Conservation (phyloP, 768 basidiomycete species). For the Kwoniella heveanensis region DNA sequence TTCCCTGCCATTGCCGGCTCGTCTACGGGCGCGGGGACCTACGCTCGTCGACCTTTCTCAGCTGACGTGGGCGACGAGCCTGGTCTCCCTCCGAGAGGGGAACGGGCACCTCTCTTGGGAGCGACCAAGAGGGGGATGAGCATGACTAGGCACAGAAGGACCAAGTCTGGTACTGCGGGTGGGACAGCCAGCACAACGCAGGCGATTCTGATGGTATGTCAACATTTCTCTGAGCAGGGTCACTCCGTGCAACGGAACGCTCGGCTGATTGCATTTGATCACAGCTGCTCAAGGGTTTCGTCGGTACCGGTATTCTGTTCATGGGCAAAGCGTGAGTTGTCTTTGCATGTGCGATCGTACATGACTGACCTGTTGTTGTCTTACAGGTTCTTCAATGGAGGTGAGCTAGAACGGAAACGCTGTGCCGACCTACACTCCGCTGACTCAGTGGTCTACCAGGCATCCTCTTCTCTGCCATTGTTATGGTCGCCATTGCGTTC, state of each 20-base stretch:
- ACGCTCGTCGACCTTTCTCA: constrained; percentile 29
- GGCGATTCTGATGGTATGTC: constrained; percentile 84
- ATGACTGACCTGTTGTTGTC: neutral
- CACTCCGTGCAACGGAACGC: neutral
- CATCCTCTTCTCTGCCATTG: constrained; percentile 78
- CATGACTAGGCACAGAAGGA: constrained; percentile 55
- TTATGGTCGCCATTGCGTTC: constrained; percentile 76
- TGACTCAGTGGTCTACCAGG: constrained; percentile 51
- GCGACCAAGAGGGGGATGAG: constrained; percentile 33
- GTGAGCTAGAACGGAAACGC: constrained; percentile 12
- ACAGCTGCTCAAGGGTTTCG: constrained; percentile 86
- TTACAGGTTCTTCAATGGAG: constrained; percentile 90
- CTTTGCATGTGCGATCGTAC: neutral
- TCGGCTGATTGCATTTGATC: constrained; percentile 7
- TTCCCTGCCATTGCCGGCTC: constrained; percentile 8
- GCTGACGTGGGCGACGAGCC: constrained; percentile 11
- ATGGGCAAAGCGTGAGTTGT: constrained; percentile 81
- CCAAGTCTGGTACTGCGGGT: constrained; percentile 64
- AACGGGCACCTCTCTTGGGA: constrained; percentile 48
- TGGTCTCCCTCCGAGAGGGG: constrained; percentile 25
- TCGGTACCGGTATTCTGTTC: constrained; percentile 94
- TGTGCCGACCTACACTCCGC: neutral
- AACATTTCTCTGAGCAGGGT: neutral
- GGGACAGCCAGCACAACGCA: constrained; percentile 90
- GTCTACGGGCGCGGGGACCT: constrained; percentile 43